Percentiles rank a stretch among this genome's conserved stretches.
Conservation (phyloP, 441 rosid species). For the Gossypium davidsonii region DNA sequence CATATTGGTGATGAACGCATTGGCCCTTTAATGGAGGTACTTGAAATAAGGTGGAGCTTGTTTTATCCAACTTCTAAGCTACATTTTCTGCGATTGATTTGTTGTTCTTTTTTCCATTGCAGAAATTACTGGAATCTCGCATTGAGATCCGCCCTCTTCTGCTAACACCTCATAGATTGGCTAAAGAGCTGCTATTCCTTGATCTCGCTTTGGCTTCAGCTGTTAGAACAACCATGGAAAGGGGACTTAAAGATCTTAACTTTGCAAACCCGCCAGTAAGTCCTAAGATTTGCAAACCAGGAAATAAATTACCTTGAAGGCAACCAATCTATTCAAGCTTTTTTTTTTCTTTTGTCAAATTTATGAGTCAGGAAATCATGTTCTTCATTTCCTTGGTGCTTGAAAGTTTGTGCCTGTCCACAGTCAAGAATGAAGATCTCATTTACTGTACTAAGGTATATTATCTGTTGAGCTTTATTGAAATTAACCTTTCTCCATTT, state of each 20-base stretch:
- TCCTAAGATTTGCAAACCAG: slow-evolving; percentile 1
- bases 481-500: slow-evolving; percentile 8
- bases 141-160: slow-evolving; percentile 50
- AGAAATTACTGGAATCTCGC: slow-evolving; percentile 57
- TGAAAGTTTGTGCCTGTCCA: slow-evolving; percentile 64
- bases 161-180: slow-evolving; percentile 37
- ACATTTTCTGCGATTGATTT: slow-evolving; percentile 14
- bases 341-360: background rate
- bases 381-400: slow-evolving; percentile 55
- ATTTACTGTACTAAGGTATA: slow-evolving; percentile 62
- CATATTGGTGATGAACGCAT: slow-evolving; percentile 38
- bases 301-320: background rate
- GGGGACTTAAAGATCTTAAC: slow-evolving; percentile 49
- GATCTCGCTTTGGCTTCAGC: slow-evolving; percentile 68
- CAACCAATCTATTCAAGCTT: background rate
- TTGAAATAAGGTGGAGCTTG: slow-evolving; percentile 5
- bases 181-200: slow-evolving; percentile 52
- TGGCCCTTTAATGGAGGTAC: slow-evolving; percentile 40
- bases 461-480: slow-evolving; percentile 15
- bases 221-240: slow-evolving; percentile 61
- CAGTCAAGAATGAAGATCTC: slow-evolving; percentile 63
- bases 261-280: slow-evolving; percentile 42
- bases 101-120: slow-evolving; percentile 16
- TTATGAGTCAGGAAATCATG: slow-evolving; percentile 47
- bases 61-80: slow-evolving; percentile 4